Conservation (phyloP, 768 basidiomycete genomes). For the Tephrocybe sp. region DNA sequence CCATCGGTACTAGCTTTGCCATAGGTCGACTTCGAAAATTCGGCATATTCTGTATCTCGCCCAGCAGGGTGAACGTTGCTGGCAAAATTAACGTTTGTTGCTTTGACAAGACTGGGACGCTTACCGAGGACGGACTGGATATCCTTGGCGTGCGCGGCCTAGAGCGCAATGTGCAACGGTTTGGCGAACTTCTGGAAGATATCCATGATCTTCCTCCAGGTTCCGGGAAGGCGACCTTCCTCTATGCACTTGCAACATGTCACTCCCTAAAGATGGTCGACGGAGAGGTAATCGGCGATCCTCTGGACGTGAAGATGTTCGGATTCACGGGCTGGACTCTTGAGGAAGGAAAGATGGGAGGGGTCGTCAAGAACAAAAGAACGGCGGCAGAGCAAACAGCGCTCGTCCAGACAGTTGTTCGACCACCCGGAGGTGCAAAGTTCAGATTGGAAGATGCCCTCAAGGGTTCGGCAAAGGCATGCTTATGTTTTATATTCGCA, state of each 20-base stretch:
- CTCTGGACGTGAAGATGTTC: conserved; percentile 97
- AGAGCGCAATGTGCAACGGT: conserved; percentile 71
- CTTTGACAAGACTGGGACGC: conserved; percentile 98
- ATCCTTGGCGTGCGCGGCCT: conserved; percentile 90
- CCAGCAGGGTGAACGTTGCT: conserved; percentile 90
- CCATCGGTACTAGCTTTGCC: conserved; percentile 96
- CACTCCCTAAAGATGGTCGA: conserved; percentile 93
- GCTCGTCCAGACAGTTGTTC: conserved; percentile 93
- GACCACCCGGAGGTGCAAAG: conserved; percentile 89
- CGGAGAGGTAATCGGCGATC: conserved; percentile 89
- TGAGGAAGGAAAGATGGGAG: conserved; percentile 81
- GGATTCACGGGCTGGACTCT: conserved; percentile 94
- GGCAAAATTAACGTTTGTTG: conserved; percentile 97
- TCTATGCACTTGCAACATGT: conserved; percentile 94
- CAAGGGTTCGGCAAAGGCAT: conserved; percentile 75
- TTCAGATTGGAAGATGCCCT: conserved; percentile 94
- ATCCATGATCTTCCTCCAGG: conserved; percentile 79
- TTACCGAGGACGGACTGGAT: conserved; percentile 97
- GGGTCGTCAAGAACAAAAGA: conserved; percentile 65
- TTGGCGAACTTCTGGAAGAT: conserved; percentile 88
- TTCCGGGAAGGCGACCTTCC: conserved; percentile 74
- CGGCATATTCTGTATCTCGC: conserved; percentile 95
- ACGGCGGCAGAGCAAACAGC: conserved; percentile 71
- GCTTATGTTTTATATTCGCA: conserved; percentile 10
- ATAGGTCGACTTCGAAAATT: conserved; percentile 81